Evolutionary conservation across 2,329 filamentous ascomycete genomes (phyloP), one percentile per base, ranked within the genome.

Genomic region (Diaporthe citriasiana): DNA sequence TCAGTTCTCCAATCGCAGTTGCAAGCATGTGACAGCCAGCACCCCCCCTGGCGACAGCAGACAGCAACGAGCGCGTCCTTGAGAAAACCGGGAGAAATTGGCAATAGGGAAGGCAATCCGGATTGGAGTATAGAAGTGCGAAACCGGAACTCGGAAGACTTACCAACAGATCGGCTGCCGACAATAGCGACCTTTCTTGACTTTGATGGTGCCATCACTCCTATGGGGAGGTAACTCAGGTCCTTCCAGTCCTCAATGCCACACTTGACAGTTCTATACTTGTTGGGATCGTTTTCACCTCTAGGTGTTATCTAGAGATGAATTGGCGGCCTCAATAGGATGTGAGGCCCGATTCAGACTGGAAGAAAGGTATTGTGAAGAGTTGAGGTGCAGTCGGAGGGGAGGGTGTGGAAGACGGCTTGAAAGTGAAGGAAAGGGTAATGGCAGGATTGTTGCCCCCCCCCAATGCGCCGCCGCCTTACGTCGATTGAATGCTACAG

Each of bases 151-250:
- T 8, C 13, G 56, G 9, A 33, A 13, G 59, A 84, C 86, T 73
- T 80, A 89, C 88, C 88, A 82, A 98, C 95, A 76, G 95, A 97
- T 81, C 95, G 92, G 86, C 94, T 97, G 86, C 95, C 95, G 77
- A 98, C 95, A 85, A 98, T 96, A 84, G 95, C 95, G 83, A 98
- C 93, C 89, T 98, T 98, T 81, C 95, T 90, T 85, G 97, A 95
- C 85, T 97, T 98, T 74, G 93, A 90, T 75, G 92, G 90, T 63
- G 88, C 92, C 74, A 74, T 75, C 30, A 38, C 56, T 56, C 45
- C 42, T 40, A 94, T 94, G 77, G 56, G 59, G 40, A 74, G 69
- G 55, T 53, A 27, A 70, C 66, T 55, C 35, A 60, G 47, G 65
- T 60, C 45, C 56, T 60, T 63, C 56, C 45, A 51, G 38, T 59